These are phyloP conservation scores for Solanum etuberosum DNA, from an alignment of 257 asterid species.

Conservation along the genomic window DNA sequence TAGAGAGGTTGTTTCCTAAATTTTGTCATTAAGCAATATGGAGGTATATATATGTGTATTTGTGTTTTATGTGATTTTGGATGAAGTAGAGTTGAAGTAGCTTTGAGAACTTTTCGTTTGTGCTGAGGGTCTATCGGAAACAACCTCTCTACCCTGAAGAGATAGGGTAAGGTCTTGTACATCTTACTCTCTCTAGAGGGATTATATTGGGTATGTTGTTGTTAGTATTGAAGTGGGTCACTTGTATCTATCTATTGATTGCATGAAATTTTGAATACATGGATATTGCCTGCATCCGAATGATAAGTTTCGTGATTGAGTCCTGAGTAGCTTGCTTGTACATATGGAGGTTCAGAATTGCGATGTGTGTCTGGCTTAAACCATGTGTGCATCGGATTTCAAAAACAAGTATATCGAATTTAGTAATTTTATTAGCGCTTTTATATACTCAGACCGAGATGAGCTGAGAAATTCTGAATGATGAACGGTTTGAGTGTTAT, in stretches of 20 bases:
- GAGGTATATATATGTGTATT: background rate
- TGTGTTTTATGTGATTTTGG: background rate
- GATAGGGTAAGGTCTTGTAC: background rate
- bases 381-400: background rate
- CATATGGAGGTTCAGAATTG: background rate
- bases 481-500: background rate
- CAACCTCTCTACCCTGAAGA: background rate
- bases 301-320: background rate
- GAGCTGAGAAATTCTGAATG: background rate
- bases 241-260: background rate
- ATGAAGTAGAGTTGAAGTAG: background rate
- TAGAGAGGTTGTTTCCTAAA: too few relatives aligned
- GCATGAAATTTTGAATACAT: background rate
- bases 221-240: background rate
- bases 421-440: background rate
- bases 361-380: background rate
- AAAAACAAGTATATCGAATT: background rate
- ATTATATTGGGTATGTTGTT: background rate
- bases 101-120: background rate
- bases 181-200: background rate
- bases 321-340: background rate
- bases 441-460: background rate
- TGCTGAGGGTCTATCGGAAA: background rate
- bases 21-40: background rate
- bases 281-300: background rate